Percentiles rank a stretch among this genome's conserved stretches.
Conservation (phyloP, 768 basidiomycete species). For the Tylopilus intermedius region DNA sequence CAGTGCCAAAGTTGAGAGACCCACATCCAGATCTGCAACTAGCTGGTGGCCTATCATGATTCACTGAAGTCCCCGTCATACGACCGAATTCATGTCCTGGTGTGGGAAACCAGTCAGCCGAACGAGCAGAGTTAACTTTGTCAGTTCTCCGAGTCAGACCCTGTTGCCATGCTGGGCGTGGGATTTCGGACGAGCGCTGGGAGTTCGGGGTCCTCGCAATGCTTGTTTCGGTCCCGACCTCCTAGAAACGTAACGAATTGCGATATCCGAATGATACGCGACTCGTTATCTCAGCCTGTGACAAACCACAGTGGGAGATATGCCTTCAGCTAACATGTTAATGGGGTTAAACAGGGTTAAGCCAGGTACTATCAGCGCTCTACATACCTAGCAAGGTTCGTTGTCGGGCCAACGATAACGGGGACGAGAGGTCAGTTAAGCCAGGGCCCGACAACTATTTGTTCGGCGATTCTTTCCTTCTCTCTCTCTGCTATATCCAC, state of each 20-base stretch:
- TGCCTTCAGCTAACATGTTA: background rate
- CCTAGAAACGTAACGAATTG: no score
- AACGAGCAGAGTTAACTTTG: no score
- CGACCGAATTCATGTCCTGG: no score
- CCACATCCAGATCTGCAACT: no score
- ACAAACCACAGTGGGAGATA: background rate
- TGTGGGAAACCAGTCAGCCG: no score
- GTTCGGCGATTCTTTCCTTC: background rate
- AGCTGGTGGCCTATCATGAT: no score
- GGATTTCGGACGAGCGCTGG: background rate
- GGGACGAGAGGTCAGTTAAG: background rate
- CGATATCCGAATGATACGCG: background rate
- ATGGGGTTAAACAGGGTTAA: background rate
- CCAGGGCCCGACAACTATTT: background rate
- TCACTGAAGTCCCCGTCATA: no score
- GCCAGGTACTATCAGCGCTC: constrained; percentile 1
- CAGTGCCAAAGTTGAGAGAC: no score
- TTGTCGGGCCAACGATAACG: background rate
- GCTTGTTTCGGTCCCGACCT: no score
- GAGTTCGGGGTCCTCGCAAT: background rate
- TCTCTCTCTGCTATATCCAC: background rate
- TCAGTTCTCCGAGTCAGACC: no score
- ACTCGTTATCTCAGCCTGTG: background rate
- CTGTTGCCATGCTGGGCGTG: background rate
- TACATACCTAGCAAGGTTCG: background rate